Percentiles rank a stretch among this genome's conserved stretches.
These are phyloP conservation scores for Mortierella sp. DNA, from an alignment of 371 early-diverging fungal genomes.

Conservation along the genomic window DNA sequence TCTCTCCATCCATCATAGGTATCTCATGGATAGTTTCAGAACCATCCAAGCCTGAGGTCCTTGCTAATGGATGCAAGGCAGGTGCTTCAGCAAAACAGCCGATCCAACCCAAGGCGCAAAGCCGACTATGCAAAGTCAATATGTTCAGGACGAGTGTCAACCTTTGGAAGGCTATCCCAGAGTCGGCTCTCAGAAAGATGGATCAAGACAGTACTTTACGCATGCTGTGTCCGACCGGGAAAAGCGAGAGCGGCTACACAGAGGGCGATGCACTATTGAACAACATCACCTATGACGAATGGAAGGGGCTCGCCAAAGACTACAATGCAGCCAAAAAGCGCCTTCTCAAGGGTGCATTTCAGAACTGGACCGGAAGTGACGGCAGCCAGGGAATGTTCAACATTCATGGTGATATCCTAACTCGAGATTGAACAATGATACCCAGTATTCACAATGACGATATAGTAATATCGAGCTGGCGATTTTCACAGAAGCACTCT, in stretches of 20 bases:
- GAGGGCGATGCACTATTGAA: not conserved
- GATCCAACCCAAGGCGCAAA: slow-evolving; percentile 61
- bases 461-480: too few relatives aligned
- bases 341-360: slow-evolving; percentile 61
- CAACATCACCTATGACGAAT: slow-evolving; percentile 55
- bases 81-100: slow-evolving; percentile 58
- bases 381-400: slow-evolving; percentile 52
- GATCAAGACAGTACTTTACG: slow-evolving; percentile 3
- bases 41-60: slow-evolving; percentile 58
- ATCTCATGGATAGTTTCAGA: slow-evolving; percentile 65
- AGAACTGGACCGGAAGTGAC: slow-evolving; percentile 66
- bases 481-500: too few relatives aligned
- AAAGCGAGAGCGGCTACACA: not conserved
- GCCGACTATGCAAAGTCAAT: slow-evolving; percentile 49
- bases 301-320: slow-evolving; percentile 55
- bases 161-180: slow-evolving; percentile 15
- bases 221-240: not conserved
- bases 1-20: slow-evolving; percentile 25
- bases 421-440: too few relatives aligned
- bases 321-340: slow-evolving; percentile 59
- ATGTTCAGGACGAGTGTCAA: slow-evolving; percentile 18
- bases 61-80: slow-evolving; percentile 66
- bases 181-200: not conserved
- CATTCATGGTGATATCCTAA: slow-evolving; percentile 20
- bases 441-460: too few relatives aligned